Evolutionary conservation across 257 asterid genomes (phyloP).

Genomic region (Catharanthus roseus): DNA sequence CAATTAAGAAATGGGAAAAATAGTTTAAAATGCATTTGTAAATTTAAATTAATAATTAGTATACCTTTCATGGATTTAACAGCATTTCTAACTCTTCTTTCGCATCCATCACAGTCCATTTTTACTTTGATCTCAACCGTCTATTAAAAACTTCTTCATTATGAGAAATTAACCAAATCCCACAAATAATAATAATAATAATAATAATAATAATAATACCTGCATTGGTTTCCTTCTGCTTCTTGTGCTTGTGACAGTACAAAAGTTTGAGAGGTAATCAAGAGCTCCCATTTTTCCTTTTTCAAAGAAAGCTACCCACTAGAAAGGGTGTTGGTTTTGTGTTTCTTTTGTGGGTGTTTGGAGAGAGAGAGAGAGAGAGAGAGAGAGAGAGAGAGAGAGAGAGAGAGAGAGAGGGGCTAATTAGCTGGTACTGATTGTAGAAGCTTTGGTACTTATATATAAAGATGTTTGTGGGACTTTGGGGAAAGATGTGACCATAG

Average conservation of each 20-base stretch:
- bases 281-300: constrained; percentile 69
- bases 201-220: too few relatives aligned
- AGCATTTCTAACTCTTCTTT: constrained; percentile 77
- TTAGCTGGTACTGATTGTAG: background rate
- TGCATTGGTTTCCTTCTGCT: constrained; percentile 70
- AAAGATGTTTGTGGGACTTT: constrained; percentile 14
- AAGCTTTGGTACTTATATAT: constrained; percentile 13
- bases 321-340: background rate
- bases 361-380: too few relatives aligned
- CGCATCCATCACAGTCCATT: constrained; percentile 95
- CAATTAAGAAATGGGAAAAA: background rate
- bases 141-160: too few relatives aligned
- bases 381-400: background rate
- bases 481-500: constrained; percentile 10
- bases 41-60: background rate
- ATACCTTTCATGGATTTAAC: constrained; percentile 66
- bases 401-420: background rate
- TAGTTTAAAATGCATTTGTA: too few relatives aligned
- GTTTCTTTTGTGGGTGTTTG: too few relatives aligned
- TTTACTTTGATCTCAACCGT: constrained; percentile 86
- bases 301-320: constrained; percentile 21
- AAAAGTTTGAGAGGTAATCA: constrained; percentile 74
- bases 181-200: too few relatives aligned
- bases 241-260: constrained; percentile 61
- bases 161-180: background rate